Evolutionary conservation across 371 early-diverging fungal genomes (phyloP).

Genomic region (Dinochytrium kinnereticum): DNA sequence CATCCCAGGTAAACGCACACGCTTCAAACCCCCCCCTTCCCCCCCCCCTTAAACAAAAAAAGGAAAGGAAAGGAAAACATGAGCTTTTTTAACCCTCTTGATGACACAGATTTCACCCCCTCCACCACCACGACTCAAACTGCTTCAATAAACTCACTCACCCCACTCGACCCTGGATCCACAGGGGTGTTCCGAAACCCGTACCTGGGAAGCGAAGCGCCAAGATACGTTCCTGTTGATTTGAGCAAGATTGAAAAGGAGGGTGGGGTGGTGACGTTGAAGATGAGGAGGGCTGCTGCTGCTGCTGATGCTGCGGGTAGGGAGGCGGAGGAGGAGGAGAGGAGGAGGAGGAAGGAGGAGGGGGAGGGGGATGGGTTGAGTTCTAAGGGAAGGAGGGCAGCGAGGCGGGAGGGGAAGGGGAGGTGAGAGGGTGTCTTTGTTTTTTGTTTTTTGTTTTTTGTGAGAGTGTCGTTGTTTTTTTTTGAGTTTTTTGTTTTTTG

Average conservation of each 20-base stretch:
- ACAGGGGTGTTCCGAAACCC: slow-evolving; percentile 44
- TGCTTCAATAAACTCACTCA: not conserved
- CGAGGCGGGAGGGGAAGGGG: slow-evolving; percentile 8
- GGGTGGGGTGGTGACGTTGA: not conserved
- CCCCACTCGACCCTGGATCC: slow-evolving; percentile 21
- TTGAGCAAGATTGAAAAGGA: not conserved
- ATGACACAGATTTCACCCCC: not conserved
- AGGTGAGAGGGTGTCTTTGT: not conserved
- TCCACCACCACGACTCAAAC: not conserved
- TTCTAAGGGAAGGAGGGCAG: slow-evolving; percentile 1
- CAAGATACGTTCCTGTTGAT: slow-evolving; percentile 29
- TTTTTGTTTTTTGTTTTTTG: not conserved
- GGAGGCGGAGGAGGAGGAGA: not conserved
- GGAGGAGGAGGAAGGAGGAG: not conserved
- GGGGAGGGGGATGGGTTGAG: not conserved
- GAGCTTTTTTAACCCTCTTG: not conserved
- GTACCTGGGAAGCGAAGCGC: slow-evolving; percentile 24
- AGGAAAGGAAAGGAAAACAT: too few species aligned
- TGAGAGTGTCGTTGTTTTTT: not conserved
- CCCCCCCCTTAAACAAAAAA: not conserved
- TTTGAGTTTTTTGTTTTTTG: too few species aligned
- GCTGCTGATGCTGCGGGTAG: not conserved
- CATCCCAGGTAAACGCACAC: not conserved
- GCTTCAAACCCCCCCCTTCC: not conserved
- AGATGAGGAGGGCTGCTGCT: not conserved